Evolutionary conservation across 2,329 filamentous ascomycete genomes (phyloP).

Genomic region (Cordyceps pruinosa): DNA sequence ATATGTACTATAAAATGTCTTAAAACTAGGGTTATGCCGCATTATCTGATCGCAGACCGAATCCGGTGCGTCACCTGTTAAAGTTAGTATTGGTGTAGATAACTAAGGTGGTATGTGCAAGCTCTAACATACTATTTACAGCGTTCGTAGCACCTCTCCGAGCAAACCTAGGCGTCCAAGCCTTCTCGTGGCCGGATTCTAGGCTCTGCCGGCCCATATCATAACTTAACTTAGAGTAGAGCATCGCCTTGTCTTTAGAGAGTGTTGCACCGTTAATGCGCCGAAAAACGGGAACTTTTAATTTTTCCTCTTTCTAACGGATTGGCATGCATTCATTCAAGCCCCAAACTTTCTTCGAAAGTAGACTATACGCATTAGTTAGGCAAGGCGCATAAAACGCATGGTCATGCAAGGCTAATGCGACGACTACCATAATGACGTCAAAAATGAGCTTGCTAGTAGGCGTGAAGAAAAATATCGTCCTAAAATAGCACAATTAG

Average conservation of each 20-base stretch:
- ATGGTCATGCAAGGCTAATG: slow-evolving; percentile 20
- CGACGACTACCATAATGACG: slow-evolving; percentile 20
- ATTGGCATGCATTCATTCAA: slow-evolving; percentile 17
- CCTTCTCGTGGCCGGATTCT: slow-evolving; percentile 17
- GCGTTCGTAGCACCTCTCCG: slow-evolving; percentile 20
- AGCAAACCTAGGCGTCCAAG: slow-evolving; percentile 14
- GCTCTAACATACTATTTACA: slow-evolving; percentile 17
- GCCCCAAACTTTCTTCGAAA: slow-evolving; percentile 15
- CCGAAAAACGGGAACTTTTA: slow-evolving; percentile 23
- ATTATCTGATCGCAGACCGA: slow-evolving; percentile 24
- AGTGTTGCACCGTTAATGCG: slow-evolving; percentile 10
- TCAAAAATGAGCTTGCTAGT: slow-evolving; percentile 23
- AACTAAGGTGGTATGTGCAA: background rate
- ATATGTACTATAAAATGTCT: slow-evolving; percentile 23
- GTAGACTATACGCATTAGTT: slow-evolving; percentile 15
- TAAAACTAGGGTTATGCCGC: slow-evolving; percentile 22
- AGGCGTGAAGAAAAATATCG: slow-evolving; percentile 23
- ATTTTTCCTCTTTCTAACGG: slow-evolving; percentile 21
- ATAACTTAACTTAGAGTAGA: slow-evolving; percentile 22
- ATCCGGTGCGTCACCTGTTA: slow-evolving; percentile 20
- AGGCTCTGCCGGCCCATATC: slow-evolving; percentile 22
- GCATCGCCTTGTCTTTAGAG: slow-evolving; percentile 17
- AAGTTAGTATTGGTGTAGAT: slow-evolving; percentile 5
- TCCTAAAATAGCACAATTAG: slow-evolving; percentile 17
- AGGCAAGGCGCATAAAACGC: slow-evolving; percentile 21